A percentile compares a stretch with the other conserved stretches of the same genome.
Conservation (phyloP, 176 grass and related monocot genomes). For the Phragmites australis region DNA sequence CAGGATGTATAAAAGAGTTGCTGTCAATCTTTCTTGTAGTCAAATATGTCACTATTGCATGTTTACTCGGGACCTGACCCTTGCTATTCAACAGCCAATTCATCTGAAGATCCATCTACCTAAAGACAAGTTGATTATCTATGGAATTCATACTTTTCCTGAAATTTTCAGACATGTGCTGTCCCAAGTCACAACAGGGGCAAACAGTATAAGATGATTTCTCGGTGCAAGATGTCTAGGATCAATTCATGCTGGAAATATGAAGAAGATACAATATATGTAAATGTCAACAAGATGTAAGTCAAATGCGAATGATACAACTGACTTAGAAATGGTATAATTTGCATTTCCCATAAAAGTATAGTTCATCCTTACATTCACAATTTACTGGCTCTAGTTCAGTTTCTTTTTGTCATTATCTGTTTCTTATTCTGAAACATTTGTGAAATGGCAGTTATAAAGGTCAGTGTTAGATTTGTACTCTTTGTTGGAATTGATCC, state of each 20-base stretch:
- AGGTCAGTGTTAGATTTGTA: slow-evolving; percentile 8
- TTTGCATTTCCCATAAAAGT: neutral
- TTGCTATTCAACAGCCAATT: neutral
- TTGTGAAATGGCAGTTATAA: too few relatives aligned
- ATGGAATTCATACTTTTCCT: slow-evolving; percentile 1
- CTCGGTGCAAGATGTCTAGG: neutral
- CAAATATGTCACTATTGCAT: neutral
- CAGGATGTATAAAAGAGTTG: slow-evolving; percentile 16
- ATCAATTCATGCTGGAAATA: slow-evolving; percentile 12
- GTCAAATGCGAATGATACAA: slow-evolving; percentile 23
- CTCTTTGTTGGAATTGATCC: too few relatives aligned
- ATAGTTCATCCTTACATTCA: neutral
- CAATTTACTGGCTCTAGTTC: slow-evolving; percentile 9
- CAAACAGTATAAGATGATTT: slow-evolving; percentile 4
- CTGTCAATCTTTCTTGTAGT: slow-evolving; percentile 29
- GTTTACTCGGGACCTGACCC: slow-evolving; percentile 6
- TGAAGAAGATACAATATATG: slow-evolving; percentile 30
- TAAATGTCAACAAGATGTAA: slow-evolving; percentile 31
- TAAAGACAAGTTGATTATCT: neutral
- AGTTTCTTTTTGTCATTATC: neutral
- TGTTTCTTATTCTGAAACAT: too few relatives aligned
- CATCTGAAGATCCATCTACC: slow-evolving; percentile 8
- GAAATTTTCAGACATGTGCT: slow-evolving; percentile 27
- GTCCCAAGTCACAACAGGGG: neutral
- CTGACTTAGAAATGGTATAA: neutral